Conservation (phyloP, 2,329 filamentous ascomycete genomes). For the Fusarium hostae region DNA sequence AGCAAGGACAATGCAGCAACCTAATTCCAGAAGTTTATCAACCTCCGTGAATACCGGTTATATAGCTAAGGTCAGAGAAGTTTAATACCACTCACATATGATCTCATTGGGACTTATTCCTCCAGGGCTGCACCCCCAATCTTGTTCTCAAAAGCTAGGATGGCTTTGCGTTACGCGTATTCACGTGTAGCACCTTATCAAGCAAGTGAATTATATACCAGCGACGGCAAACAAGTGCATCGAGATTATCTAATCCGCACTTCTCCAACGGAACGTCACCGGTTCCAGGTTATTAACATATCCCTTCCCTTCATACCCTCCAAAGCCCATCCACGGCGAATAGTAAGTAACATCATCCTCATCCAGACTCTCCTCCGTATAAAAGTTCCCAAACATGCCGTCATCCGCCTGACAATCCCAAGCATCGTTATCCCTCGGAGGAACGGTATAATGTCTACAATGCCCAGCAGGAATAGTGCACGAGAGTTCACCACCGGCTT, state of each 20-base stretch:
- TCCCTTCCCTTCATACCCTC: background rate
- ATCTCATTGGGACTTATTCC: background rate
- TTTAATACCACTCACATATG: background rate
- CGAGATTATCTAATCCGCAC: background rate
- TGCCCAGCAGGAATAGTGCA: background rate
- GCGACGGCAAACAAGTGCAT: background rate
- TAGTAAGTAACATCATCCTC: background rate
- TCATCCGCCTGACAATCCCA: background rate
- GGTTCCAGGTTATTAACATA: background rate
- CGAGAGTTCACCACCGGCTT: background rate
- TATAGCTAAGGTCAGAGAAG: background rate
- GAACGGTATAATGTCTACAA: background rate
- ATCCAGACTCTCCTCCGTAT: background rate
- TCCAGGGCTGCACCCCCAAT: too few species aligned
- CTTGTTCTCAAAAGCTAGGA: rapidly evolving
- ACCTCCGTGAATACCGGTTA: background rate
- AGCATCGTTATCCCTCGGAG: background rate
- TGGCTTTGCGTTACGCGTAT: background rate
- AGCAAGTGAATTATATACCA: background rate
- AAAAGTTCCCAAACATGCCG: background rate
- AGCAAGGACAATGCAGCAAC: background rate
- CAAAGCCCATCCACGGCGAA: background rate
- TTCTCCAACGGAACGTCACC: background rate
- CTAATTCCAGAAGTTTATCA: background rate
- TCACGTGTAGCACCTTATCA: too few species aligned